Percentiles rank a stretch among this genome's conserved stretches.
Conservation (phyloP, 257 asterid species). For the Echites panduratus region DNA sequence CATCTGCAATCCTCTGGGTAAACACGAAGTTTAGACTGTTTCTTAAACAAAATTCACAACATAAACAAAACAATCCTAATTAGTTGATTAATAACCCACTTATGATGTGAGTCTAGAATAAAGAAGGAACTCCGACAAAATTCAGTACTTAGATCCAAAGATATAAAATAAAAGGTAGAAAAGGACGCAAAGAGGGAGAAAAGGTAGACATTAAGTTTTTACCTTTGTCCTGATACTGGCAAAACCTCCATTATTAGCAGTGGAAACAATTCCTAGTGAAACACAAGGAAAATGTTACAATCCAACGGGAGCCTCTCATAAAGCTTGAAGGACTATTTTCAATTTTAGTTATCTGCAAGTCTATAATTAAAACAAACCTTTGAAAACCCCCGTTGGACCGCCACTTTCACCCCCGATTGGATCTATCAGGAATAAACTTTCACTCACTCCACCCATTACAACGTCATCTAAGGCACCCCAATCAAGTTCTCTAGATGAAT, state of each 20-base stretch:
- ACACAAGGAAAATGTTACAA: not conserved
- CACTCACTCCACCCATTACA: slow-evolving; percentile 99
- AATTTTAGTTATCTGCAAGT: not conserved
- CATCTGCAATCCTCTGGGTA: not conserved
- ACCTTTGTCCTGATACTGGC: slow-evolving; percentile 88
- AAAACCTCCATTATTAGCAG: slow-evolving; percentile 96
- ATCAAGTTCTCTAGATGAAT: slow-evolving; percentile 54
- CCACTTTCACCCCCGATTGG: slow-evolving; percentile 75
- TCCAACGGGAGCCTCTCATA: not conserved
- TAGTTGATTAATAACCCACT: not conserved
- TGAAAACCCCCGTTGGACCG: slow-evolving; percentile 76
- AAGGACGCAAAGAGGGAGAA: not conserved
- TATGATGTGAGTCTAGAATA: not conserved
- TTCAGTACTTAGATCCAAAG: not conserved
- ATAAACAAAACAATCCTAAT: not conserved
- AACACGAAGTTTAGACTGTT: not conserved
- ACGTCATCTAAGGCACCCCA: slow-evolving; percentile 99
- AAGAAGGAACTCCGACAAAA: not conserved
- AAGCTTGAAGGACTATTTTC: not conserved
- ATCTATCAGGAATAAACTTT: slow-evolving; percentile 68
- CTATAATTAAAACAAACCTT: slow-evolving; percentile 44
- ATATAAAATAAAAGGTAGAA: not conserved
- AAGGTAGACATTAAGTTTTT: slow-evolving; percentile 8
- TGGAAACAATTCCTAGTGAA: slow-evolving; percentile 67
- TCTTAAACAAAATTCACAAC: not conserved